Evolutionary conservation across 345 rosid genomes (phyloP).

Genomic region (Citrus hindsii): DNA sequence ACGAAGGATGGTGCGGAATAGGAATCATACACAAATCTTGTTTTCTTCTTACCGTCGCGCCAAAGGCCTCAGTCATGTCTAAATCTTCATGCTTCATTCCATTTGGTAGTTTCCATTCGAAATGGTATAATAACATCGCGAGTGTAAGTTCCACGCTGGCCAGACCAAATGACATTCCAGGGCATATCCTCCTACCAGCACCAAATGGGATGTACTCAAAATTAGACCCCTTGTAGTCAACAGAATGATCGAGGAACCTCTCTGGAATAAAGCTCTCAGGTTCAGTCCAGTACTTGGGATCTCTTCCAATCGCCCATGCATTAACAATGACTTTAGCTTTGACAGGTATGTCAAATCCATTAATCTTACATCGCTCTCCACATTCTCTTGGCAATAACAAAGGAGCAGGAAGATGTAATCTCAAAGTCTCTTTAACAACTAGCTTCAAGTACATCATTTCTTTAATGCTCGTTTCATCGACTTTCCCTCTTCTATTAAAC

Average conservation of each 20-base stretch:
- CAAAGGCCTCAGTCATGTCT: slow-evolving; percentile 41
- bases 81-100: slow-evolving; percentile 23
- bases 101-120: slow-evolving; percentile 44
- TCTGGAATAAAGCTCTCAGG: slow-evolving; percentile 32
- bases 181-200: slow-evolving; percentile 33
- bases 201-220: slow-evolving; percentile 28
- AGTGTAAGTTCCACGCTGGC: slow-evolving; percentile 16
- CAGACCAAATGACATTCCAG: slow-evolving; percentile 19
- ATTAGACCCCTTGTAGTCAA: slow-evolving; percentile 18
- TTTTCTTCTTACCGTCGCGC: slow-evolving; percentile 15
- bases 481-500: slow-evolving; percentile 13
- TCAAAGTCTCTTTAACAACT: slow-evolving; percentile 25
- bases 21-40: slow-evolving; percentile 17
- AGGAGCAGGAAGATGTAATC: slow-evolving; percentile 23
- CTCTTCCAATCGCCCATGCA: slow-evolving; percentile 36
- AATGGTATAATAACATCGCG: slow-evolving; percentile 30
- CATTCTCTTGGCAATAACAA: slow-evolving; percentile 24
- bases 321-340: slow-evolving; percentile 28
- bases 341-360: slow-evolving; percentile 20
- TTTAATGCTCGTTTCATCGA: slow-evolving; percentile 15
- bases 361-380: slow-evolving; percentile 3
- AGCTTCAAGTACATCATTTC: slow-evolving; percentile 15
- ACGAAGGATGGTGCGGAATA: neutral
- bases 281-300: slow-evolving; percentile 30
- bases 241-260: slow-evolving; percentile 9